A percentile compares a stretch with the other conserved stretches of the same genome.
These are phyloP conservation scores for Xylaria sp. DNA, from an alignment of 2,329 filamentous ascomycete genomes.

Conservation along the genomic window DNA sequence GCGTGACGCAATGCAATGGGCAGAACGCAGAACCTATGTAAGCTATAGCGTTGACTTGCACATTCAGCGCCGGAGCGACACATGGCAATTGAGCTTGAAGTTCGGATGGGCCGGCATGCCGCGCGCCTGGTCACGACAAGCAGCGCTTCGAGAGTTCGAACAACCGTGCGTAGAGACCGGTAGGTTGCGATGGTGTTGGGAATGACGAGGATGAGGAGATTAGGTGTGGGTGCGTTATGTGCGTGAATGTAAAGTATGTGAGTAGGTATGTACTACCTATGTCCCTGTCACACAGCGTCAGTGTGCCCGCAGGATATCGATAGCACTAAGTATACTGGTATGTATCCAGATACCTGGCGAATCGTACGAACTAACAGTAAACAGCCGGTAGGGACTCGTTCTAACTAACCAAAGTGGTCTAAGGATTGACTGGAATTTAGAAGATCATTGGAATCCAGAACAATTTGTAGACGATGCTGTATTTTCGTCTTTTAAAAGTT, in stretches of 20 bases:
- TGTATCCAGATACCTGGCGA: too few species aligned
- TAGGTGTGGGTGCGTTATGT: not conserved
- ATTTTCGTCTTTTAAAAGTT: too few species aligned
- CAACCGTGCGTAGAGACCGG: not conserved
- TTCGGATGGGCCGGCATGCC: conserved; percentile 16
- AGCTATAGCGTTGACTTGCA: conserved; percentile 10
- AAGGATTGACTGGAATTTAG: not conserved
- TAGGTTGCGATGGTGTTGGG: not conserved
- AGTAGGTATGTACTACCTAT: not conserved
- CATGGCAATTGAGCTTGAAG: conserved; percentile 17
- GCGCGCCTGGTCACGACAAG: conserved; percentile 12
- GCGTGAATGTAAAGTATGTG: too few species aligned
- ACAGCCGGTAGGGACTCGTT: not conserved
- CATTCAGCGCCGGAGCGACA: not conserved
- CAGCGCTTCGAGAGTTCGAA: conserved; percentile 2
- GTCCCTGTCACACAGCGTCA: not conserved
- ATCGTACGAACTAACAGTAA: too few species aligned
- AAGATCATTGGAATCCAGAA: conserved; percentile 2
- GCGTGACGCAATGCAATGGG: conserved; percentile 31
- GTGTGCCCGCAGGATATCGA: not conserved
- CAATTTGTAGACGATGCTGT: not conserved
- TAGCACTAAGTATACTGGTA: too few species aligned
- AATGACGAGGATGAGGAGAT: not conserved
- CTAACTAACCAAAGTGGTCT: not conserved
- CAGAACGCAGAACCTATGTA: too few species aligned